Evolutionary conservation across 2,329 filamentous ascomycete genomes (phyloP).

Genomic region (Aciculosporium take): DNA sequence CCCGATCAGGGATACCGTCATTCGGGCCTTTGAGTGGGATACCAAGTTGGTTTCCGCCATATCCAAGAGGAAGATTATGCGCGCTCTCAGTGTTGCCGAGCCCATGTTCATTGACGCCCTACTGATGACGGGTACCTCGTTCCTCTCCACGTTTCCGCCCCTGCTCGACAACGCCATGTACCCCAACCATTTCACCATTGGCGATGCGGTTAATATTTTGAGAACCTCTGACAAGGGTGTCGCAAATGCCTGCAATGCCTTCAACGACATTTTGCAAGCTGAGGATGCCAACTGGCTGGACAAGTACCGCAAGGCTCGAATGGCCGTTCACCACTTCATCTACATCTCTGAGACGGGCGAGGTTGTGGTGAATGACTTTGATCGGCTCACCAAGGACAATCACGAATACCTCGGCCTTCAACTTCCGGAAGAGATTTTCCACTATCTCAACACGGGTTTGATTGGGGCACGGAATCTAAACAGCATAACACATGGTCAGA

Average conservation of each 20-base stretch:
- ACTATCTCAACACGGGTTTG: slow-evolving; percentile 74
- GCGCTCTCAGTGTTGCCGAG: slow-evolving; percentile 49
- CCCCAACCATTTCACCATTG: slow-evolving; percentile 47
- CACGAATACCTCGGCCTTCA: slow-evolving; percentile 85
- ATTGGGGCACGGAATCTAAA: slow-evolving; percentile 67
- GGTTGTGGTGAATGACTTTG: slow-evolving; percentile 58
- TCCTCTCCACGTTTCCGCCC: slow-evolving; percentile 65
- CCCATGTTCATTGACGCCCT: slow-evolving; percentile 71
- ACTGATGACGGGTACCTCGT: slow-evolving; percentile 69
- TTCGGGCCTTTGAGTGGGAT: slow-evolving; percentile 53
- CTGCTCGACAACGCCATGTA: slow-evolving; percentile 47
- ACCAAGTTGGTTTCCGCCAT: slow-evolving; percentile 45
- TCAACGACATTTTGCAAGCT: slow-evolving; percentile 62
- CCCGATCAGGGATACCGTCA: slow-evolving; percentile 64
- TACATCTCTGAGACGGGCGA: slow-evolving; percentile 66
- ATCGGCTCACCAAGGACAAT: slow-evolving; percentile 65
- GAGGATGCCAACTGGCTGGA: slow-evolving; percentile 66
- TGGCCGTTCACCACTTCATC: slow-evolving; percentile 78
- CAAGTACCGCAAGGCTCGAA: slow-evolving; percentile 72
- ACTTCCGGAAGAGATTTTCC: slow-evolving; percentile 77
- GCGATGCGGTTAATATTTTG: slow-evolving; percentile 66
- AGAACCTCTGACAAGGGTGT: slow-evolving; percentile 54
- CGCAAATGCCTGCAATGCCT: slow-evolving; percentile 58
- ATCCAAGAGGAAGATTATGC: slow-evolving; percentile 56
- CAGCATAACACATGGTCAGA: slow-evolving; percentile 67